A percentile compares a stretch with the other conserved stretches of the same genome.
Evolutionary conservation across 2,329 filamentous ascomycete species (phyloP).

Genomic region (Uncinocarpus reesii): DNA sequence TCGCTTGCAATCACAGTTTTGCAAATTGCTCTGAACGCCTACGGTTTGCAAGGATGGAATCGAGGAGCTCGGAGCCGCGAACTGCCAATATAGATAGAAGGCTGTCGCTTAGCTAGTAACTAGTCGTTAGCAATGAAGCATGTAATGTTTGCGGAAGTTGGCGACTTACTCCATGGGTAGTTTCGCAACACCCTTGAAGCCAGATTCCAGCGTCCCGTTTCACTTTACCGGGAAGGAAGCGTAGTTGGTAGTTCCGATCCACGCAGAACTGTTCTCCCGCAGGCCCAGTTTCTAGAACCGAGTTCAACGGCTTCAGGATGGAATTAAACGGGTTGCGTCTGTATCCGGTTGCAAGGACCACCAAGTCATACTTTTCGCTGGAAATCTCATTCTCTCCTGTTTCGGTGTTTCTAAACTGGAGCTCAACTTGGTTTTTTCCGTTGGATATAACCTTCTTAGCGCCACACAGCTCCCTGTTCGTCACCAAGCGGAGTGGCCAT

Average conservation of each 20-base stretch:
- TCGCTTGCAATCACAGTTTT: constrained; percentile 13
- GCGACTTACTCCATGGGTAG: constrained; percentile 61
- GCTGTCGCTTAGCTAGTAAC: constrained; percentile 56
- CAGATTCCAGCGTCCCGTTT: constrained; percentile 68
- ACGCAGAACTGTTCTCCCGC: constrained; percentile 42
- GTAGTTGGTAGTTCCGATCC: constrained; percentile 65
- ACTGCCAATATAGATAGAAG: constrained; percentile 68
- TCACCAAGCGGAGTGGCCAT: constrained; percentile 76
- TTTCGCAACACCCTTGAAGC: constrained; percentile 90
- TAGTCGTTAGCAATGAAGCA: constrained; percentile 1
- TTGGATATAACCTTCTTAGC: constrained; percentile 45
- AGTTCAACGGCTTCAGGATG: constrained; percentile 49
- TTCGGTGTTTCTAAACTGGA: constrained; percentile 11
- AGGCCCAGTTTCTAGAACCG: constrained; percentile 9
- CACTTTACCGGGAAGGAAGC: constrained; percentile 59
- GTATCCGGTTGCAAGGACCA: constrained; percentile 86
- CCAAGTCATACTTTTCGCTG: constrained; percentile 56
- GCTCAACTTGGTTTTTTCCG: constrained; percentile 21
- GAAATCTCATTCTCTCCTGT: constrained; percentile 14
- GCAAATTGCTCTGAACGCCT: constrained; percentile 14
- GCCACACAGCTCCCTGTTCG: constrained; percentile 54
- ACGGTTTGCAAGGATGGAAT: constrained; percentile 16
- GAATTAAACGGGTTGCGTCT: constrained; percentile 64
- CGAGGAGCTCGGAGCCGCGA: constrained; percentile 17
- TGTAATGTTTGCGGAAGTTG: too few species aligned